These are phyloP conservation scores for Saccharomycopsis hybrid DNA, from an alignment of 1,139 yeast species.

Conservation along the genomic window DNA sequence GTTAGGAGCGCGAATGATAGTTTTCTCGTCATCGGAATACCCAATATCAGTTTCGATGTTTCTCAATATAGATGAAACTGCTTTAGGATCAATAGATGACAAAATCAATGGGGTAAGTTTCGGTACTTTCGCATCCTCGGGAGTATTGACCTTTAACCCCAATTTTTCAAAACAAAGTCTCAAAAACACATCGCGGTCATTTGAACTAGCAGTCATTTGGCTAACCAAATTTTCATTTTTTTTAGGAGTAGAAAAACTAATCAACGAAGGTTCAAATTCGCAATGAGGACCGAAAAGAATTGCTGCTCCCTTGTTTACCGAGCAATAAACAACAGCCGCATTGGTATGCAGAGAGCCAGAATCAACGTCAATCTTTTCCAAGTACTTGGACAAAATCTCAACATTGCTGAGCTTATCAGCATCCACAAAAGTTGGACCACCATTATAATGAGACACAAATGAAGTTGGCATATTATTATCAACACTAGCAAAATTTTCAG, in stretches of 20 bases:
- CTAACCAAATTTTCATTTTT: conserved; percentile 33
- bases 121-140: conserved; percentile 48
- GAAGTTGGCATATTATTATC: conserved; percentile 32
- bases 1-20: conserved; percentile 42
- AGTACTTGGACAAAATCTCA: conserved; percentile 65
- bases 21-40: conserved; percentile 33
- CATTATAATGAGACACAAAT: conserved; percentile 58
- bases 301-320: conserved; percentile 69
- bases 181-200: conserved; percentile 48
- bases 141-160: conserved; percentile 61
- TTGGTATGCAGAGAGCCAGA: conserved; percentile 32
- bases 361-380: conserved; percentile 41
- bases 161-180: conserved; percentile 47
- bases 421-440: conserved; percentile 82
- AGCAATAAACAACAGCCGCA: conserved; percentile 65
- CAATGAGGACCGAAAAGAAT: conserved; percentile 87
- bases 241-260: conserved; percentile 33
- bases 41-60: conserved; percentile 34
- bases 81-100: conserved; percentile 24
- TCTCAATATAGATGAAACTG: conserved; percentile 22
- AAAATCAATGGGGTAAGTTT: conserved; percentile 51
- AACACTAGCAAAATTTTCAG: conserved; percentile 63
- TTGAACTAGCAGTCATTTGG: conserved; percentile 39
- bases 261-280: conserved; percentile 60
- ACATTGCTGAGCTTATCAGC: conserved; percentile 56